Conservation (phyloP, 805 yeast species). For the Clavispora santaluciae region DNA sequence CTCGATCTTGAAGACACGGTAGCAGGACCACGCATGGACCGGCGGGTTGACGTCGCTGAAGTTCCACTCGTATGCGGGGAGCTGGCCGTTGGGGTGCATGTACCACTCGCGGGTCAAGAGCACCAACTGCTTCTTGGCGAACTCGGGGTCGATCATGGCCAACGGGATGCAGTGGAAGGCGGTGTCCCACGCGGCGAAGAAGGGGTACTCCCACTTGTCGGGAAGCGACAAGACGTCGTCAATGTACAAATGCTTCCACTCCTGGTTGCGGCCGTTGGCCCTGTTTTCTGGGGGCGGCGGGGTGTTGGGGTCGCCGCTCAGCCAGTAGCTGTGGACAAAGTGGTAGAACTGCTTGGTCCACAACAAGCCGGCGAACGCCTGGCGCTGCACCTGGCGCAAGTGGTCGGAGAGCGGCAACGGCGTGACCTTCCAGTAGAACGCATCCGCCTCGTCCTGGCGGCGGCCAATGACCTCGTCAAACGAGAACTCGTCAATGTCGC, state of each 20-base stretch:
- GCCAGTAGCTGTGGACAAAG: conserved; percentile 83
- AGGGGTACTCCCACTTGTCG: conserved; percentile 95
- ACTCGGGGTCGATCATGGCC: conserved; percentile 89
- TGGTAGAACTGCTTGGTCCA: conserved; percentile 94
- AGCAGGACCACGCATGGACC: conserved; percentile 94
- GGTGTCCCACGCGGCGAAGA: conserved; percentile 96
- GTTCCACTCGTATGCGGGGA: conserved; percentile 97
- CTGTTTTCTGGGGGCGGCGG: conserved; percentile 75
- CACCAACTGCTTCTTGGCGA: conserved; percentile 85
- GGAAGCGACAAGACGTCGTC: conserved; percentile 87
- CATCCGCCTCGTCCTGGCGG: conserved; percentile 86
- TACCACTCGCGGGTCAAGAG: conserved; percentile 90
- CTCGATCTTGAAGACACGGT: conserved; percentile 81
- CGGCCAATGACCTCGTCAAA: conserved; percentile 65
- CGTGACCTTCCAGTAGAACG: conserved; percentile 82
- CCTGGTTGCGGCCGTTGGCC: conserved; percentile 81
- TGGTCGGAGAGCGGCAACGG: conserved; percentile 82
- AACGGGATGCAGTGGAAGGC: conserved; percentile 92
- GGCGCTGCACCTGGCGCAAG: conserved; percentile 79
- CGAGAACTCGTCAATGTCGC: conserved; percentile 62
- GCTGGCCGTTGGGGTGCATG: conserved; percentile 97
- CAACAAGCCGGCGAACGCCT: conserved; percentile 87
- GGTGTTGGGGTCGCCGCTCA: conserved; percentile 73
- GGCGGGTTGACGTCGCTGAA: conserved; percentile 96
- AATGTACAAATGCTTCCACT: conserved; percentile 85